Evolutionary conservation across 371 early-diverging fungal genomes (phyloP).

Genomic region (Circinella minor): DNA sequence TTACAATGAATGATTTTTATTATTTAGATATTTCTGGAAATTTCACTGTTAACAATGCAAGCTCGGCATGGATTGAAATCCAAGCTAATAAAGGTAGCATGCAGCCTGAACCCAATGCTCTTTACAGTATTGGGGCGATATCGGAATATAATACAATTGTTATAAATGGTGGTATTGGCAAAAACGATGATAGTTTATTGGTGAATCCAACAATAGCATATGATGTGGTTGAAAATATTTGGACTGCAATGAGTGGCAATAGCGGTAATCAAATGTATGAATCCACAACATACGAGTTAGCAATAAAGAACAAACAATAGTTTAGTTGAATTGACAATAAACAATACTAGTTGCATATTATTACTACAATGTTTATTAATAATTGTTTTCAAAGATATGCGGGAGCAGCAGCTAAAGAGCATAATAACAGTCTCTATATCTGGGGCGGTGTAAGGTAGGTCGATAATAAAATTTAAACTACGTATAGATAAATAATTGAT

Average conservation of each 20-base stretch:
- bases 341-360: background rate
- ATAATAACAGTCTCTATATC: background rate
- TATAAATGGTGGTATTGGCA: background rate
- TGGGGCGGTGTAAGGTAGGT: constrained; percentile 1
- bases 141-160: background rate
- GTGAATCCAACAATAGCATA: background rate
- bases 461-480: background rate
- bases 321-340: too few species aligned
- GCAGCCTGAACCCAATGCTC: background rate
- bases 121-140: background rate
- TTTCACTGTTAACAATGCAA: background rate
- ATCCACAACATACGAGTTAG: background rate
- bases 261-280: background rate
- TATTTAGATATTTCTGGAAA: constrained; percentile 1
- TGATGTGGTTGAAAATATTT: background rate
- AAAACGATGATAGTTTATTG: background rate
- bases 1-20: constrained; percentile 1
- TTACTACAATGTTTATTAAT: background rate
- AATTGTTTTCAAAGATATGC: background rate
- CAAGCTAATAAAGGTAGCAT: background rate
- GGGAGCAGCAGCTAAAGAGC: background rate
- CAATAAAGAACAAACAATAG: background rate
- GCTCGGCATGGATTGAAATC: background rate
- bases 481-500: background rate
- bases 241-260: background rate